Base-by-base conservation (phyloP, 2,329 filamentous ascomycete genomes). In the Penicillium sp. region DNA sequence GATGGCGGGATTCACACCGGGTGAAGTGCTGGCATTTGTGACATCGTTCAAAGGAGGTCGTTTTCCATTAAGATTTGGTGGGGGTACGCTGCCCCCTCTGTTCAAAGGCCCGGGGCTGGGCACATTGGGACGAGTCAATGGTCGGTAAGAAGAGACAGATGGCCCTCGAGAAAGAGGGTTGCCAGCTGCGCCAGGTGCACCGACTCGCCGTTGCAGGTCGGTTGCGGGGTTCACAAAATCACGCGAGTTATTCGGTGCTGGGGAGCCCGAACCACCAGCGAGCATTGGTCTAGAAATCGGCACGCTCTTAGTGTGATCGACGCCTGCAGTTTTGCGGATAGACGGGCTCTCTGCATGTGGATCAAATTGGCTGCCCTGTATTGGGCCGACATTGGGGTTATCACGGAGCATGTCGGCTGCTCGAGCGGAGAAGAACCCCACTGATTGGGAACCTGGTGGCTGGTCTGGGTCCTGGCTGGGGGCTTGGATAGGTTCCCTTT, bases 251-350 rank as follows among this genome's bases (percentile, higher is more conserved):
- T 66, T 70, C 1, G 66, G 46, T 18, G 65, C 62, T n/a, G 69
- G 68, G 4, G 69, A 69, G 25, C 59, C 57, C 3, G 69, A 69
- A 25, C 59, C 57, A 9, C 57, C 45, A 4, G 63, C 44, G 6
- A 71, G 53, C 67, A 71, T 72, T 7, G 69, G 69, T 55, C 80
- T 81, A 4, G 80, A 81, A 2, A 96, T 74, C 0, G 91, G 90
- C 46, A 87, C 86, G 4, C 88, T 92, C 46, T 83, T 86, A 20
- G 76, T 84, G 65, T 95, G 90, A 64, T 96, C 90, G 35, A 96
- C 81, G 2, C 92, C 92, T 0, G 88, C 88, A 0, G 92, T 96
- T 67, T 92, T 92, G 55, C 90, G 84, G 65, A 96, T 91, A 0
- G 91, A 94, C 0, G 92, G 91, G 55, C 86, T 90, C 63, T 92